Evolutionary conservation across 2,329 filamentous ascomycete genomes (phyloP), one percentile per base, ranked within the genome.

Genomic region (Pyrenochaeta sp.): DNA sequence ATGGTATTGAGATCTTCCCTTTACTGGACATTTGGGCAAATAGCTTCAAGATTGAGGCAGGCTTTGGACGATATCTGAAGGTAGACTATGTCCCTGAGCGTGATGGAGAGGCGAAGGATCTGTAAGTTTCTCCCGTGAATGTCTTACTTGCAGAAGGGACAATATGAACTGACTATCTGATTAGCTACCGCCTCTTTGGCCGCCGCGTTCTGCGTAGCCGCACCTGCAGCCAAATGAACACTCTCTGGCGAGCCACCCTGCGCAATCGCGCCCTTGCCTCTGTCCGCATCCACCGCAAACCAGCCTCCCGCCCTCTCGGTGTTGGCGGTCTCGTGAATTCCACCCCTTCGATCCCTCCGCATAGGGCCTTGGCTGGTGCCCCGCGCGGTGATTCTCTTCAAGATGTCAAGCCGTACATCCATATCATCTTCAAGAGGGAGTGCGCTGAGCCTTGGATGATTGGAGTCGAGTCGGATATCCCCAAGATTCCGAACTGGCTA

Each of bases 51-150:
- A 66, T 75, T 22, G 64, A 72, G 47, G 68, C 69, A 9, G 71
- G 68, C 2, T 74, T 75, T 37, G 72, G 72, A 8, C 63, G 72
- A 5, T 75, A 74, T 30, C 42, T 63, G n/a, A 56, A 58, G 15
- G 24, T 9, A 2, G 13, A 34, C 4, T 70, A 71, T 36, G 19
- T 52, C 2, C 60, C 66, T 3, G 56, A 61, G 34, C n/a, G n/a
- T 5, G 72, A 75, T 40, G 71, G 69, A 2, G 72, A 75, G 32
- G 67, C 69, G 7, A 75, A 74, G 52, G 72, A 75, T 42, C 52
- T 75, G 69, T 72, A 55, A 63, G 69, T 65, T 1, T 22, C 19
- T 34, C 28, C 15, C 15, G 5, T 8, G 22, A 19, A 19, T 10
- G n/a, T n/a, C 8, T 22, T 25, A 34, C n/a, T 3, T 46, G 54